Evolutionary conservation across 148 eudicot species (phyloP), one percentile per base, ranked within the genome.

Genomic region (Arctostaphylos glauca): DNA sequence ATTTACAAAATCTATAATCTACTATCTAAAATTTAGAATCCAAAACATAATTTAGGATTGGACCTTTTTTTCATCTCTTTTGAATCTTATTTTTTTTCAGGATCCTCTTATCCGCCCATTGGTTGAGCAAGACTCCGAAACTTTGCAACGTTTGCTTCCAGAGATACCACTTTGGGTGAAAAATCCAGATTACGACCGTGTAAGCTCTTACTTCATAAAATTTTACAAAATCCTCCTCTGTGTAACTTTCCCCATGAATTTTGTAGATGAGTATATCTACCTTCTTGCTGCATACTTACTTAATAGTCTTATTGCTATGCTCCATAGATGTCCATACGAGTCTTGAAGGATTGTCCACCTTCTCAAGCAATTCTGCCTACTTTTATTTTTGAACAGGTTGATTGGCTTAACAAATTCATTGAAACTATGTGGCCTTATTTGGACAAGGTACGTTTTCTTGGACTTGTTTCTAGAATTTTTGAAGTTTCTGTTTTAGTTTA

Each of bases 141-240:
- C 80, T 21, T 83, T 96, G 79, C 87, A 81, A 81, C 84, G 82
- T 67, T 59, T 94, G 87, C 94, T 96, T 77, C 91, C 96, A 21
- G 98, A 96, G 82, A 92, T 96, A 87, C 98, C 98, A 43, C 73
- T 91, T 80, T 96, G 98, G 98, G 95, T 96, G 80, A 96, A 96
- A 88, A 94, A 89, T 85, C 98, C 98, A 13, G 98, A 96, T 84
- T 88, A 87, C 83, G 98, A 96, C 73, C 95, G 98, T 80, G 81
- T 78, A 78, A 58, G 81, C 50, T 78, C 58, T 67, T 80, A 43
- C 49, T 76, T n/a, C 25, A 52, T 47, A 68, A 66, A 12, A 13
- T 21, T 48, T 31, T 82, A 5, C 72, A 48, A 72, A 21, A 8
- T 9, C 46, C 50, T 47, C 46, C 50, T 47, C 54, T 64, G 31